Percentiles rank a stretch among this genome's conserved stretches.
phyloP scores from a whole-genome alignment of 805 yeast species.

The Kuraishia ogatae region DNA sequence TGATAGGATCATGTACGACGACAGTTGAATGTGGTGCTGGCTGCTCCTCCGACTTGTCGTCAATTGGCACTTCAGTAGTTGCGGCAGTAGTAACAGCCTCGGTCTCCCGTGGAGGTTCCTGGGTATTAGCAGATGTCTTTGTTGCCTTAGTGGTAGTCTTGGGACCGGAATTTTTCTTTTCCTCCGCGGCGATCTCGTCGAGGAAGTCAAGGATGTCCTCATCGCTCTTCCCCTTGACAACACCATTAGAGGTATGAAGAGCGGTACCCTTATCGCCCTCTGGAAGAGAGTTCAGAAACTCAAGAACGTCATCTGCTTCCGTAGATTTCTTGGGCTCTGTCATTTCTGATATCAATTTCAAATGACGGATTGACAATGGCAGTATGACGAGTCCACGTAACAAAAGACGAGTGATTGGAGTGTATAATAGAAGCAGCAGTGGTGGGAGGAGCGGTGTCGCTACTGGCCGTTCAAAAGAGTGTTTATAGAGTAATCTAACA shows the following conservation, averaged over 20 bases:
- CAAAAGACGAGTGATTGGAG: not conserved
- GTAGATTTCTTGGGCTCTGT: conserved; percentile 21
- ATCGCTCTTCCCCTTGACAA: conserved; percentile 29
- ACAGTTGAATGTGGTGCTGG: conserved; percentile 7
- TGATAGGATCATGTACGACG: conserved; percentile 47
- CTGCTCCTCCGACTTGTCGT: conserved; percentile 1
- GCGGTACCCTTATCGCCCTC: conserved; percentile 32
- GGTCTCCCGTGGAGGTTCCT: conserved; percentile 2
- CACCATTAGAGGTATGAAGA: conserved; percentile 12
- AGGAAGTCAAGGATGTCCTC: conserved; percentile 47
- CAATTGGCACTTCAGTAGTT: not conserved
- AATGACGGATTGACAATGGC: not conserved
- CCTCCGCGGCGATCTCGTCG: conserved; percentile 59
- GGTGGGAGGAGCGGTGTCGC: not conserved
- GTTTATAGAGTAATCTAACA: no score
- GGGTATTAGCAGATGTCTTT: not conserved
- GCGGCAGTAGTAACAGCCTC: not conserved
- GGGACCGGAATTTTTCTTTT: conserved; percentile 6
- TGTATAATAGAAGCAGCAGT: not conserved
- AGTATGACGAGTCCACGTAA: no score
- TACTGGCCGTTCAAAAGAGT: no score
- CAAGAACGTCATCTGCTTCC: conserved; percentile 69
- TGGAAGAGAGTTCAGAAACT: conserved; percentile 73
- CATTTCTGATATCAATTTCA: not conserved
- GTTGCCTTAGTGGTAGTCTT: not conserved